Conservation (phyloP, 306 rosid species). For the Potentilla sterilis region DNA sequence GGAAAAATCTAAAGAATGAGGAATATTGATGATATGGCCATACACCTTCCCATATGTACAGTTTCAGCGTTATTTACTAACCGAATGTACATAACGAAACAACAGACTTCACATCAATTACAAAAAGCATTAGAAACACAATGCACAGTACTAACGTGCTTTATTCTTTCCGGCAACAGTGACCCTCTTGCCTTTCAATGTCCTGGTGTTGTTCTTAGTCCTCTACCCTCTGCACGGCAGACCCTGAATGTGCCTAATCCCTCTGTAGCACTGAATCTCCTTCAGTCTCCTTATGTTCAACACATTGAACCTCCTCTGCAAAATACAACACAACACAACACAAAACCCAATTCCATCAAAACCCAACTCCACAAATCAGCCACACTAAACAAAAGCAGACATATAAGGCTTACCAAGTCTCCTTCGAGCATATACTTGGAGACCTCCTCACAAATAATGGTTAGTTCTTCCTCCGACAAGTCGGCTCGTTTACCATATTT, state of each 20-base stretch:
- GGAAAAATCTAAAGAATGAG: no score
- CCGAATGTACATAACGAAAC: neutral
- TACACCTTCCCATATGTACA: no score
- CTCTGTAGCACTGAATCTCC: slow-evolving; percentile 94
- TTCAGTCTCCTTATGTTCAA: slow-evolving; percentile 79
- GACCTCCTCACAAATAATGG: slow-evolving; percentile 71
- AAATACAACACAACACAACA: slow-evolving; percentile 26
- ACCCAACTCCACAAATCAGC: neutral
- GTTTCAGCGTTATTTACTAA: no score
- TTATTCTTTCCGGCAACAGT: slow-evolving; percentile 90
- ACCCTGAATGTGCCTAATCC: slow-evolving; percentile 83
- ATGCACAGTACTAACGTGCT: slow-evolving; percentile 26
- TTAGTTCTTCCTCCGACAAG: slow-evolving; percentile 72
- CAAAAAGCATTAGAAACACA: neutral
- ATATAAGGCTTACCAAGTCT: slow-evolving; percentile 51
- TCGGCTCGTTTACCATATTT: no score
- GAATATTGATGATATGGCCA: no score
- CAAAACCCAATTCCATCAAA: neutral
- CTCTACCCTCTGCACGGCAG: slow-evolving; percentile 94
- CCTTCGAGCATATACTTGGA: slow-evolving; percentile 90
- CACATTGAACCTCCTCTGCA: slow-evolving; percentile 84
- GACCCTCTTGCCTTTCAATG: slow-evolving; percentile 89
- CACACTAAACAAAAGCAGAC: neutral
- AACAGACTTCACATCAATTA: neutral
- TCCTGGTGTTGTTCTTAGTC: slow-evolving; percentile 88